phyloP scores from a whole-genome alignment of 257 asterid species.

The Hygrophila difformis region DNA sequence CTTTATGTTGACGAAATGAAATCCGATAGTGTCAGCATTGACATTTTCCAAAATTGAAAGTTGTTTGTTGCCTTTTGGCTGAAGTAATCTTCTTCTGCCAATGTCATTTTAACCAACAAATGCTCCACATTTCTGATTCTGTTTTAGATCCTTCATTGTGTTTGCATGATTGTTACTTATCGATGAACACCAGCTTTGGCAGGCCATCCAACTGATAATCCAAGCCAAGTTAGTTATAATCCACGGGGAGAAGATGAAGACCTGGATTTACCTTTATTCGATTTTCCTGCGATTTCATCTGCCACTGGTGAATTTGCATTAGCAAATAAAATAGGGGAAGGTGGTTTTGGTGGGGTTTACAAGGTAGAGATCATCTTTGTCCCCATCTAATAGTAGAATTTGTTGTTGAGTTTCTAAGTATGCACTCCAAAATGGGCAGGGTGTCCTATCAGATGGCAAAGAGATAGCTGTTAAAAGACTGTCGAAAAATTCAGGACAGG shows the following conservation, averaged over 20 bases:
- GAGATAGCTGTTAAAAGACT: conserved; percentile 44
- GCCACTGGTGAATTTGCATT: conserved; percentile 40
- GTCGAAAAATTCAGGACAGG: conserved; percentile 37
- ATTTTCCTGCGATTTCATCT: conserved; percentile 26
- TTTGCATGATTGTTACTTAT: background rate
- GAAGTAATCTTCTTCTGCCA: too few relatives aligned
- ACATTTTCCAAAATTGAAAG: too few relatives aligned
- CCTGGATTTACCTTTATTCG: conserved; percentile 43
- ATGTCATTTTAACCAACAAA: too few relatives aligned
- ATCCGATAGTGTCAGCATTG: too few relatives aligned
- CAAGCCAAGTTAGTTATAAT: conserved; percentile 8
- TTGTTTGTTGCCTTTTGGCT: too few relatives aligned
- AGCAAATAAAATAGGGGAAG: conserved; percentile 42
- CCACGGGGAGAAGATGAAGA: conserved; percentile 20
- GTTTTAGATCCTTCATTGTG: background rate
- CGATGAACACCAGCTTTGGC: conserved; percentile 3
- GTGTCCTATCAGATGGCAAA: conserved; percentile 17
- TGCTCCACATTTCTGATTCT: background rate
- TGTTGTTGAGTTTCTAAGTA: background rate
- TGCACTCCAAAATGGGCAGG: background rate
- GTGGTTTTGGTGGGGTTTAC: conserved; percentile 51
- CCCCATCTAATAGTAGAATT: too few relatives aligned
- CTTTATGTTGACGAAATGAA: too few relatives aligned
- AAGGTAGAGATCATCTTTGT: too few relatives aligned
- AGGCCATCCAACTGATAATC: conserved; percentile 2